phyloP scores from a whole-genome alignment of 805 yeast species.

The Komagataella mondaviorum region DNA sequence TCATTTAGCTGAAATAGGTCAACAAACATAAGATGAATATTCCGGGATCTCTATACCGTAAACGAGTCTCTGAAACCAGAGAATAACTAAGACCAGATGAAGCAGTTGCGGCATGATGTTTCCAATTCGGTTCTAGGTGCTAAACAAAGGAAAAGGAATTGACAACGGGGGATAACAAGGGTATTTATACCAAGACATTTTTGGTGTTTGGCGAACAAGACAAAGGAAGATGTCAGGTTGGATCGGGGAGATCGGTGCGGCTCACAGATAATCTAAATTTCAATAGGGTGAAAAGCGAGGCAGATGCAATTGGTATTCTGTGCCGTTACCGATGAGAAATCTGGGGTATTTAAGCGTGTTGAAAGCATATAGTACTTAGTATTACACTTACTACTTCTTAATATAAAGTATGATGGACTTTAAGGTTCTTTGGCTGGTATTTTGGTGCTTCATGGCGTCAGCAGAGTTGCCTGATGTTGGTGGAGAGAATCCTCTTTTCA shows the following conservation, averaged over 20 bases:
- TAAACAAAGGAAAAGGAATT: background rate
- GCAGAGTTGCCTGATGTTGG: background rate
- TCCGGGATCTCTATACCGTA: background rate
- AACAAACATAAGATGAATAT: background rate
- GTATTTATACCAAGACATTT: background rate
- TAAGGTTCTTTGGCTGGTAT: background rate
- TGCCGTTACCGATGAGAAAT: background rate
- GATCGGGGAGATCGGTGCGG: background rate
- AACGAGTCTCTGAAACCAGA: background rate
- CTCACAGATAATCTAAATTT: background rate
- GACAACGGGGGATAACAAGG: background rate
- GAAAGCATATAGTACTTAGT: background rate
- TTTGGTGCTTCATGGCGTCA: background rate
- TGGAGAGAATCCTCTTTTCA: background rate
- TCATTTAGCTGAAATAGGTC: background rate
- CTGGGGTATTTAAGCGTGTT: background rate
- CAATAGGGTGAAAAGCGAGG: background rate
- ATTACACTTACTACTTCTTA: background rate
- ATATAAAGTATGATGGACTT: background rate
- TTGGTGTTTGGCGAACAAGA: background rate
- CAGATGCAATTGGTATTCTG: background rate
- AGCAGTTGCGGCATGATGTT: background rate
- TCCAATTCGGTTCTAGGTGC: background rate
- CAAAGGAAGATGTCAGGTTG: background rate
- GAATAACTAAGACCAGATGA: background rate